phyloP scores from a whole-genome alignment of 73 alveolate genomes.

The Tetrahymena elliotti region DNA sequence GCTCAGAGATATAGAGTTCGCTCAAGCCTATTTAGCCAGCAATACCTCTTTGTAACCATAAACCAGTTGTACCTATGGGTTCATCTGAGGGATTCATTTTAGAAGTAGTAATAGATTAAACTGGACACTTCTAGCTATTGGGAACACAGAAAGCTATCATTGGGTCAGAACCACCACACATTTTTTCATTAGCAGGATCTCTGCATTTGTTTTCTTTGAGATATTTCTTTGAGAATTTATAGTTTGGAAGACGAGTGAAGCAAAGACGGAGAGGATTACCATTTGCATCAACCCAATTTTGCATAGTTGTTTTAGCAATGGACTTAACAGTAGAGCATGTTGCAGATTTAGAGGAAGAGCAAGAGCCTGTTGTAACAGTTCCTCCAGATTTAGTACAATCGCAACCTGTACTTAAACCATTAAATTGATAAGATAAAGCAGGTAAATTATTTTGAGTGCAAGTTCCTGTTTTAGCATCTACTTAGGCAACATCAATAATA shows the following conservation, averaged over 20 bases:
- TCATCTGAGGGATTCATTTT: not conserved
- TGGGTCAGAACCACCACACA: not conserved
- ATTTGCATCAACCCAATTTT: not conserved
- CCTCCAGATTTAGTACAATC: not conserved
- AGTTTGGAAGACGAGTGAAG: not conserved
- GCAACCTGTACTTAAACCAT: not conserved
- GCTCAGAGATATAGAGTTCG: not conserved
- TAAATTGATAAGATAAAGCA: not conserved
- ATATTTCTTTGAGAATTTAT: not conserved
- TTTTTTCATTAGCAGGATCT: not conserved
- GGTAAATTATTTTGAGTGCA: not conserved
- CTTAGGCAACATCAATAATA: not conserved
- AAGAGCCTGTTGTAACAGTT: not conserved
- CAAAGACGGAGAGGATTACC: not conserved
- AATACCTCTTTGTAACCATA: not conserved
- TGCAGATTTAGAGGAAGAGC: not conserved
- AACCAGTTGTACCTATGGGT: not conserved
- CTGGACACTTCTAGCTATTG: not conserved
- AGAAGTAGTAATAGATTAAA: not conserved
- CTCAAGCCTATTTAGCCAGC: not conserved
- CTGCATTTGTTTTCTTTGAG: not conserved
- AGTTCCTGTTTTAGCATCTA: not conserved
- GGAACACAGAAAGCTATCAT: not conserved
- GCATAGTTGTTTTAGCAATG: not conserved
- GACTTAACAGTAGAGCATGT: not conserved